Base-by-base conservation (phyloP, 257 asterid species). In the Fraxinus quadrangulata region DNA sequence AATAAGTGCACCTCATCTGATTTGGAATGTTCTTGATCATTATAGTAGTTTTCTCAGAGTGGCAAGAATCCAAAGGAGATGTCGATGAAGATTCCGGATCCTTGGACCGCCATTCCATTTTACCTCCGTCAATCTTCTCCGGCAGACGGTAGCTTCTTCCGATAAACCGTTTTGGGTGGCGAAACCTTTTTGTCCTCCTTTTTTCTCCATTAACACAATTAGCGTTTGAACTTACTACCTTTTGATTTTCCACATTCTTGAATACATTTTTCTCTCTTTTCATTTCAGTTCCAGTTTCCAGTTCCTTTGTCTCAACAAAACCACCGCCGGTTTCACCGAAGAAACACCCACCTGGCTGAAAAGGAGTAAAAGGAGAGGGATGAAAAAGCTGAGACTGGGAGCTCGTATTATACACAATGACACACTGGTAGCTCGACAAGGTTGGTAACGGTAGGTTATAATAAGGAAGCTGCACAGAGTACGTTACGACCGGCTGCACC, bases 1-100 rank as follows among this genome's bases (percentile, higher is more conserved):
- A 26, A 9, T 16, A 47, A 40, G 45, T 4, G 12, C 51, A 85
- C 90, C 90, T 77, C 37, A 87, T 14, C 24, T 66, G 66, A 54
- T 84, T 87, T 1, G 90, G 90, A 0, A 84, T 75, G 59, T 85
- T 81, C 14, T 73, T 83, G 2, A 85, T 79, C 89, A 85, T 85
- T 0, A 87, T 78, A 0, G 87, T 85, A 0, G 87, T 81, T 26
- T 39, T 30, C 3, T 59, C 51, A 4, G 7, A 10, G 40, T 68
- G 17, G 8, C 3, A 61, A 68, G 12, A 9, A 5, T 9, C 71
- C 13, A 65, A 23, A 40, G 51, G 7, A 56, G 40, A 3, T 49
- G 47, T 49, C 6, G 69, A 11, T 42, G 51, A 51, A 51, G 59
- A 47, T 47, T 3, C 69, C 69, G 16, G 36, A 19, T 26, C 69